These are phyloP conservation scores for Ceratobasidium sp. DNA, from an alignment of 1,284 basidiomycete species.

Conservation along the genomic window DNA sequence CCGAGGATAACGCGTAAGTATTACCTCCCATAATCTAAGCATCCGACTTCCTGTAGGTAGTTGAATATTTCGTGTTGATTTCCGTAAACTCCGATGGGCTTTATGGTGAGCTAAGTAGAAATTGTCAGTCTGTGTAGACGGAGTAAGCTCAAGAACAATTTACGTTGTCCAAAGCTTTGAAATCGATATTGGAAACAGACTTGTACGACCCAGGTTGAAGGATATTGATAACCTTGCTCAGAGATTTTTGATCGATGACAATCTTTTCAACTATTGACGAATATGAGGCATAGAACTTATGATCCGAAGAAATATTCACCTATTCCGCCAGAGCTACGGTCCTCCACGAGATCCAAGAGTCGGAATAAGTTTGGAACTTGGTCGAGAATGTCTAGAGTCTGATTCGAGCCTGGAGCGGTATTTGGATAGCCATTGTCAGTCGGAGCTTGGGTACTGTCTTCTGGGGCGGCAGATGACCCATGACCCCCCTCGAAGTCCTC, in stretches of 20 bases:
- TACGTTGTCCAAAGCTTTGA: conserved; percentile 34
- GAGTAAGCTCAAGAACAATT: neutral
- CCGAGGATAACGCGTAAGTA: neutral
- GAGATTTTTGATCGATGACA: conserved; percentile 39
- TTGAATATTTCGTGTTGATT: conserved; percentile 61
- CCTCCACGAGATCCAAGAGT: conserved; percentile 45
- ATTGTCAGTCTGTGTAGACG: no score
- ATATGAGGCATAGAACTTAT: neutral
- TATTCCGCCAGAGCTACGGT: conserved; percentile 44
- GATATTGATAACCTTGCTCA: conserved; percentile 28
- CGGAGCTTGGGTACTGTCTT: no score
- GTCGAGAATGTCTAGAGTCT: conserved; percentile 55
- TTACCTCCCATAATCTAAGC: conserved; percentile 57
- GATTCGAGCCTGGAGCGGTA: no score
- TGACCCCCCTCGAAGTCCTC: no score
- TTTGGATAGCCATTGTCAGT: neutral
- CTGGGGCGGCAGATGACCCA: no score
- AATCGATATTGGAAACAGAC: conserved; percentile 40
- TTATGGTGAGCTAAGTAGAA: conserved; percentile 57
- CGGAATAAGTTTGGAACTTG: conserved; percentile 42
- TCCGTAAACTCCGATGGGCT: conserved; percentile 67
- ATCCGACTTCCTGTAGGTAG: conserved; percentile 56
- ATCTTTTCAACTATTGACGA: conserved; percentile 36
- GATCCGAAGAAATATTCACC: conserved; percentile 32
- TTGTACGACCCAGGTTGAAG: conserved; percentile 37